These are phyloP conservation scores for Myochromella boudieri DNA, from an alignment of 768 basidiomycete species.

Conservation along the genomic window DNA sequence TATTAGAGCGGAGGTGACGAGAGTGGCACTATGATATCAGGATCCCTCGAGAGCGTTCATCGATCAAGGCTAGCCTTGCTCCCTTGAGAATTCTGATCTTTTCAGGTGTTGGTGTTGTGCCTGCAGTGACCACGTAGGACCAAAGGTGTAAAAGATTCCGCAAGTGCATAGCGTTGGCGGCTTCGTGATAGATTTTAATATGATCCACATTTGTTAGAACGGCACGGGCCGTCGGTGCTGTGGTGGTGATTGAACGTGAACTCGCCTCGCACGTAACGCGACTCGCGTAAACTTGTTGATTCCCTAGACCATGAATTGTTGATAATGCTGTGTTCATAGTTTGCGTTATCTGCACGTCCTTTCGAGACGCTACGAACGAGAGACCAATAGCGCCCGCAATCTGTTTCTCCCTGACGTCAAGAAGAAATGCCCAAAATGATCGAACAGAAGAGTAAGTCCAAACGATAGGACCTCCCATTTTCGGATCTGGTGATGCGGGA, in stretches of 20 bases:
- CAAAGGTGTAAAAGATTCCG: constrained; percentile 54
- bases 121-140: constrained; percentile 25
- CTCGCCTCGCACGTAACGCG: neutral
- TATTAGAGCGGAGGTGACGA: too few relatives aligned
- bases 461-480: constrained; percentile 27
- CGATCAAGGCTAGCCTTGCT: constrained; percentile 46
- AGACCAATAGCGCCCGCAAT: constrained; percentile 47
- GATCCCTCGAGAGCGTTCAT: constrained; percentile 47
- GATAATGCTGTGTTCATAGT: neutral
- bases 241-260: neutral
- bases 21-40: constrained; percentile 33
- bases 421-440: constrained; percentile 52
- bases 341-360: constrained; percentile 2
- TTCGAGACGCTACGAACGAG: constrained; percentile 38
- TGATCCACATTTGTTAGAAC: constrained; percentile 40
- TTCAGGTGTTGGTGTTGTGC: neutral
- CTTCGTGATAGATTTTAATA: constrained; percentile 63
- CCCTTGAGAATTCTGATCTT: constrained; percentile 49
- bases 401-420: constrained; percentile 33
- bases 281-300: neutral
- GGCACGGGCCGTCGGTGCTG: constrained; percentile 2
- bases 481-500: constrained; percentile 19
- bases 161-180: constrained; percentile 43
- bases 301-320: neutral
- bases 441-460: constrained; percentile 47